These are phyloP conservation scores for Yamadazyma nakazawae DNA, from an alignment of 805 yeast genomes.

Conservation along the genomic window DNA sequence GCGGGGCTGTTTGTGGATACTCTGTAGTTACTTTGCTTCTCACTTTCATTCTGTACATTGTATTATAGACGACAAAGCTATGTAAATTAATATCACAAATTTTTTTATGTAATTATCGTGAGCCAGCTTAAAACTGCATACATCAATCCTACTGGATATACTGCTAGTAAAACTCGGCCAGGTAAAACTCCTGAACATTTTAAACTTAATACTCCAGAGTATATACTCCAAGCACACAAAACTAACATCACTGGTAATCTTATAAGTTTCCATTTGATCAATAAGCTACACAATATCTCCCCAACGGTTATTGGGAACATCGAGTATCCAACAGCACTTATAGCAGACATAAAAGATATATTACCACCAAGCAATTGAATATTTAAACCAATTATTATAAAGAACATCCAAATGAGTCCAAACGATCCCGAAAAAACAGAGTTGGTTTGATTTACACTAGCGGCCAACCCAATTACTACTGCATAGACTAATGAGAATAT, in stretches of 20 bases:
- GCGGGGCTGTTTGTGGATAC: slow-evolving; percentile 9
- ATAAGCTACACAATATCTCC: slow-evolving; percentile 43
- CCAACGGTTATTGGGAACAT: slow-evolving; percentile 62
- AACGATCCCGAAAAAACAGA: slow-evolving; percentile 62
- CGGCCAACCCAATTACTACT: slow-evolving; percentile 48
- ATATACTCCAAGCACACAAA: slow-evolving; percentile 59
- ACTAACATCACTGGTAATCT: slow-evolving; percentile 46
- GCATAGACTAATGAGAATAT: slow-evolving; percentile 57
- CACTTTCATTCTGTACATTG: slow-evolving; percentile 5
- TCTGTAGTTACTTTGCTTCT: slow-evolving; percentile 2
- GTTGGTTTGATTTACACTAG: slow-evolving; percentile 45
- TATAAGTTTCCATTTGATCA: slow-evolving; percentile 46
- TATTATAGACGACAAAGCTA: slow-evolving; percentile 4
- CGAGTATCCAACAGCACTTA: slow-evolving; percentile 69
- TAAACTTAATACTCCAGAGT: slow-evolving; percentile 59
- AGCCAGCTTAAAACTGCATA: slow-evolving; percentile 65
- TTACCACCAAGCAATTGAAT: slow-evolving; percentile 61
- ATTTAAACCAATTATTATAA: slow-evolving; percentile 57
- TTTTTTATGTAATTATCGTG: slow-evolving; percentile 51
- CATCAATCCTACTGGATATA: slow-evolving; percentile 63
- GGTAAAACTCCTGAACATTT: slow-evolving; percentile 65
- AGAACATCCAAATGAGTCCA: slow-evolving; percentile 61
- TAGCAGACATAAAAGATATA: slow-evolving; percentile 63
- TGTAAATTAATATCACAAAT: not conserved
- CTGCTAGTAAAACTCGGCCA: slow-evolving; percentile 57